These are phyloP conservation scores for Crepidotus variabilis DNA, from an alignment of 768 basidiomycete species.

Conservation along the genomic window DNA sequence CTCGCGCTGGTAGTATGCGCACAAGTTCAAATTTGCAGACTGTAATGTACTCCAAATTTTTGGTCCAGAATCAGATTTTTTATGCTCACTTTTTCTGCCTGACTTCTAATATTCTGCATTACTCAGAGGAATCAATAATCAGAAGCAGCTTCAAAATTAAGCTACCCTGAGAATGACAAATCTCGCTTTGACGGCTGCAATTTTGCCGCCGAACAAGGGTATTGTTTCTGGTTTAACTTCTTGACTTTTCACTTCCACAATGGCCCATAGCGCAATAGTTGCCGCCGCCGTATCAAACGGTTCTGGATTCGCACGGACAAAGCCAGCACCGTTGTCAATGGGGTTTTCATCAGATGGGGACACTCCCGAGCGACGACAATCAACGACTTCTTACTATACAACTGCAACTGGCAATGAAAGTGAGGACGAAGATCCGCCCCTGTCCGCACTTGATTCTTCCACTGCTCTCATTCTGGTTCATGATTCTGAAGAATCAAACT, in stretches of 20 bases:
- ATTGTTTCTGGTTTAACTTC: neutral
- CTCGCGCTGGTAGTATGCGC: no score
- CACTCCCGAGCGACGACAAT: conserved; percentile 2
- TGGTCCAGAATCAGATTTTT: no score
- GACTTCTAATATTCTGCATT: no score
- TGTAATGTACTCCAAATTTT: neutral
- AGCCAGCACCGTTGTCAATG: neutral
- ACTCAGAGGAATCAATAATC: neutral
- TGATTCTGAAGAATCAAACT: conserved; percentile 6
- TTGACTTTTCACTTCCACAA: neutral
- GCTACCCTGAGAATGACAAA: neutral
- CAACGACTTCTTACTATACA: conserved; percentile 3
- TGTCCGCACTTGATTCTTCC: conserved; percentile 8
- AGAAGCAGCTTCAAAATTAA: neutral
- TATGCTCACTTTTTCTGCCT: no score
- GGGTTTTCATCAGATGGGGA: conserved; percentile 3
- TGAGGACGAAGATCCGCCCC: conserved; percentile 7
- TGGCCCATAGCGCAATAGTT: neutral
- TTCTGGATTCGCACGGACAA: neutral
- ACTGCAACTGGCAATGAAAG: neutral
- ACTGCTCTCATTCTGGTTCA: conserved; percentile 8
- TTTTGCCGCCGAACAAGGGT: neutral
- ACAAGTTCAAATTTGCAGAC: no score
- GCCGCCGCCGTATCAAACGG: conserved; percentile 1
- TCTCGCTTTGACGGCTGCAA: neutral